A percentile compares a stretch with the other conserved stretches of the same genome.
phyloP scores from a whole-genome alignment of 2,329 filamentous ascomycete species.

The Cercospora nicotianae region DNA sequence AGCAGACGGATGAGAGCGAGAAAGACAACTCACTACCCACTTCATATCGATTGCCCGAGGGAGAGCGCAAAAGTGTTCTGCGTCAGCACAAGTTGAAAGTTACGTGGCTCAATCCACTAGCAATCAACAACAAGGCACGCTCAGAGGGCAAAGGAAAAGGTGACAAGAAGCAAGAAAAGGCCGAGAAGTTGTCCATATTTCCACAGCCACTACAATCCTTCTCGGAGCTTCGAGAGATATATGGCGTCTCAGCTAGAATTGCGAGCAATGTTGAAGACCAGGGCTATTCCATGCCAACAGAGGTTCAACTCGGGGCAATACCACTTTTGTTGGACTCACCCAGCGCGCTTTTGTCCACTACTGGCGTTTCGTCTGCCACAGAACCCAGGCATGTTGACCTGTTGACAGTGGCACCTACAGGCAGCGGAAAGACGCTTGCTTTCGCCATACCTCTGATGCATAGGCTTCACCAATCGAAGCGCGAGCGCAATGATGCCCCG shows the following conservation, averaged over 20 bases:
- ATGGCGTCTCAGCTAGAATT: constrained; percentile 71
- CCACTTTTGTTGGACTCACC: constrained; percentile 68
- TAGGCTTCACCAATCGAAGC: constrained; percentile 53
- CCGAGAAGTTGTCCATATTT: constrained; percentile 62
- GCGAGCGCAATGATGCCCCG: constrained; percentile 19
- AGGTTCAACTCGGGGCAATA: constrained; percentile 85
- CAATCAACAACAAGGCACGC: constrained; percentile 45
- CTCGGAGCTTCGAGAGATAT: constrained; percentile 66
- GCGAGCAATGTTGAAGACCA: constrained; percentile 79
- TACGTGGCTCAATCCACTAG: constrained; percentile 33
- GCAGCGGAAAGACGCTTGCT: constrained; percentile 92
- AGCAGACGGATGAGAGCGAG: background rate
- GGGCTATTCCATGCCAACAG: constrained; percentile 83
- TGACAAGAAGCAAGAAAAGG: constrained; percentile 24
- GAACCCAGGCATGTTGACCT: constrained; percentile 61
- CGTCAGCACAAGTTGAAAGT: constrained; percentile 41
- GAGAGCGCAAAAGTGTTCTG: constrained; percentile 34
- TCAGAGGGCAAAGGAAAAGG: constrained; percentile 51
- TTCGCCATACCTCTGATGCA: constrained; percentile 88
- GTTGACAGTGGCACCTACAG: constrained; percentile 86
- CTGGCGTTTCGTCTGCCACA: constrained; percentile 31
- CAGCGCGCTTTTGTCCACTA: constrained; percentile 48
- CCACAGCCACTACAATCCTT: constrained; percentile 81
- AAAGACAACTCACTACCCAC: background rate
- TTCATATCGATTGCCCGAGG: background rate